phyloP scores from a whole-genome alignment of 2,329 filamentous ascomycete species.

The Colletotrichum horii region DNA sequence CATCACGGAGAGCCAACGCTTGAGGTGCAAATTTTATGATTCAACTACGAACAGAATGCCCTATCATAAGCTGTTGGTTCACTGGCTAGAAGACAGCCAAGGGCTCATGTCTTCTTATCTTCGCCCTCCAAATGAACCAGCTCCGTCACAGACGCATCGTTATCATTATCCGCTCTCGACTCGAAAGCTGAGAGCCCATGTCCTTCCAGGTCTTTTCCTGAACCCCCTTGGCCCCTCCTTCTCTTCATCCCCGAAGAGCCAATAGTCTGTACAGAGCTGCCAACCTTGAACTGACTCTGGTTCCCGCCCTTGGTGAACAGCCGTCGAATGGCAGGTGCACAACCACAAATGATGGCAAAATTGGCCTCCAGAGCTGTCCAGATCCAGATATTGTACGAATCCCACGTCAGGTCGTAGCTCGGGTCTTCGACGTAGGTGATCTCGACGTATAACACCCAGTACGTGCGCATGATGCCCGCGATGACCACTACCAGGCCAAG shows the following conservation, averaged over 20 bases:
- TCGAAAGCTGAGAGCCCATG: neutral
- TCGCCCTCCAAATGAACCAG: neutral
- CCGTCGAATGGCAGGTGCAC: constrained; percentile 11
- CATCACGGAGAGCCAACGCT: too few species aligned
- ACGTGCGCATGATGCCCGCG: constrained; percentile 39
- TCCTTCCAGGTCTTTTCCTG: neutral
- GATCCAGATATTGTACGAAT: constrained; percentile 44
- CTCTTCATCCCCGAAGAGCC: neutral
- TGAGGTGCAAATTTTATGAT: too few species aligned
- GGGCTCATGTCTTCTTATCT: neutral
- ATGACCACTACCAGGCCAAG: constrained; percentile 41
- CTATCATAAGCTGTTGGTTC: neutral
- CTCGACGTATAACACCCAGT: constrained; percentile 38
- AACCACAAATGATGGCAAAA: constrained; percentile 45
- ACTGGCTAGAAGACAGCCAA: neutral
- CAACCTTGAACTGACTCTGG: neutral
- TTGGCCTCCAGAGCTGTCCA: constrained; percentile 48
- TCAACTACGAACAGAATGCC: too few species aligned
- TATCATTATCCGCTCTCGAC: neutral
- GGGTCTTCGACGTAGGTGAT: constrained; percentile 25
- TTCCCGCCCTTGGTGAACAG: neutral
- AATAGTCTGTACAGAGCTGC: neutral
- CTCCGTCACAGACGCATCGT: neutral
- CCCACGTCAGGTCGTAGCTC: constrained; percentile 46
- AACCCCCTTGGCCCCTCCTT: neutral